These are phyloP conservation scores for Schwanniomyces occidentalis DNA, from an alignment of 805 yeast genomes.

Conservation along the genomic window DNA sequence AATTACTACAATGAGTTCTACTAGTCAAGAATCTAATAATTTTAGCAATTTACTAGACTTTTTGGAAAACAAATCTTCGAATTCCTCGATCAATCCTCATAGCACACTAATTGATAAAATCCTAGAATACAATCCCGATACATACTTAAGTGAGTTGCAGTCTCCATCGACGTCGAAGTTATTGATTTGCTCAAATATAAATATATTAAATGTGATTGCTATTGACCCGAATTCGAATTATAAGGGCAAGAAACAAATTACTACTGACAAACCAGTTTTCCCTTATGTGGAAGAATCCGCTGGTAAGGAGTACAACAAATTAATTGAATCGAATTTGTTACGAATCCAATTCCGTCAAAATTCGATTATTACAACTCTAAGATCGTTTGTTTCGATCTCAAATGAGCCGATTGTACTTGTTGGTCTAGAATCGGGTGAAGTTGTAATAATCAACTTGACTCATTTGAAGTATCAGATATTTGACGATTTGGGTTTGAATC, in stretches of 20 bases:
- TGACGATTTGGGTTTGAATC: conserved; percentile 43
- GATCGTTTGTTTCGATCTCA: conserved; percentile 25
- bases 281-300: conserved; percentile 19
- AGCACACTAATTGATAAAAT: conserved; percentile 23
- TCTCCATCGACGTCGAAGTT: conserved; percentile 32
- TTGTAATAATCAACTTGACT: conserved; percentile 59
- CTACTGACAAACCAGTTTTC: conserved; percentile 20
- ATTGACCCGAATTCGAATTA: conserved; percentile 28
- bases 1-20: conserved; percentile 4
- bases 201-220: conserved; percentile 48
- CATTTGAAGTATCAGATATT: conserved; percentile 44
- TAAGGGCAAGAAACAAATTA: conserved; percentile 18
- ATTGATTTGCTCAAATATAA: conserved; percentile 48
- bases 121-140: conserved; percentile 34
- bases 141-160: conserved; percentile 27
- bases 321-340: conserved; percentile 47
- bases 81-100: conserved; percentile 1
- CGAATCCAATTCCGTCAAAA: conserved; percentile 38
- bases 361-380: conserved; percentile 41
- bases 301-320: conserved; percentile 15
- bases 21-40: conserved; percentile 1
- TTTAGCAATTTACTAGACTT: conserved; percentile 2
- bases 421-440: conserved; percentile 70
- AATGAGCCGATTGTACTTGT: conserved; percentile 50
- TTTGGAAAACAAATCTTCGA: conserved; percentile 2